Percentiles rank a stretch among this genome's conserved stretches.
Conservation (phyloP, 441 rosid genomes). For the Gossypium schwendimanii region DNA sequence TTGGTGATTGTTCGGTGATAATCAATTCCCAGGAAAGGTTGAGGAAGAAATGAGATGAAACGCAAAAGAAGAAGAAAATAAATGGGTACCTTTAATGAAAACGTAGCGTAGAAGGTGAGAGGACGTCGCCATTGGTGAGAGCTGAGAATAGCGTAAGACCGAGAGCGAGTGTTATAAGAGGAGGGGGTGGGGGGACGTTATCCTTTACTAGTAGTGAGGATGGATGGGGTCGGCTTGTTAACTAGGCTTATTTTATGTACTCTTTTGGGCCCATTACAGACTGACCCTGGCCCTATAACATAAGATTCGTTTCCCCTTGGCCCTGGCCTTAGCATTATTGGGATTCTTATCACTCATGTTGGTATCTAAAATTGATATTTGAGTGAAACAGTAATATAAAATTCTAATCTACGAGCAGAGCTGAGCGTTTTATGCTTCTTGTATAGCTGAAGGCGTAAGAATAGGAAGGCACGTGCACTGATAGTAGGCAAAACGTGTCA, state of each 20-base stretch:
- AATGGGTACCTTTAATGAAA: slow-evolving; percentile 10
- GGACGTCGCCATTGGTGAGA: slow-evolving; percentile 18
- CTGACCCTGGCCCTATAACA: too few relatives aligned
- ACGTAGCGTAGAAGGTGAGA: neutral
- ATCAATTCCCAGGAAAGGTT: neutral
- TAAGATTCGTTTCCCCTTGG: too few relatives aligned
- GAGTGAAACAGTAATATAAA: too few relatives aligned
- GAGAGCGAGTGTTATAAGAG: neutral
- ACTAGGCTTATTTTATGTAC: too few relatives aligned
- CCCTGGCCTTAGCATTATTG: too few relatives aligned
- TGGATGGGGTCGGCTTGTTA: too few relatives aligned
- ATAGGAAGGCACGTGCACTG: neutral
- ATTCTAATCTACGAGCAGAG: too few relatives aligned
- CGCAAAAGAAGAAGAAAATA: neutral
- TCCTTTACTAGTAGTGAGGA: neutral
- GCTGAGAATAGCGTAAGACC: neutral
- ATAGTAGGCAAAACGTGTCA: neutral
- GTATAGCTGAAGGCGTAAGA: neutral
- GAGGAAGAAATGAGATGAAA: neutral
- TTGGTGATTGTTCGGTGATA: too few relatives aligned
- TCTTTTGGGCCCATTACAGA: too few relatives aligned
- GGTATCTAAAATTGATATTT: too few relatives aligned
- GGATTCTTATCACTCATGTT: too few relatives aligned
- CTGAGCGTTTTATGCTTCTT: too few relatives aligned
- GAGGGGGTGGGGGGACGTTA: neutral